phyloP scores from a whole-genome alignment of 2,329 filamentous ascomycete species.

The Arthrobotrys pseudoclavata region DNA sequence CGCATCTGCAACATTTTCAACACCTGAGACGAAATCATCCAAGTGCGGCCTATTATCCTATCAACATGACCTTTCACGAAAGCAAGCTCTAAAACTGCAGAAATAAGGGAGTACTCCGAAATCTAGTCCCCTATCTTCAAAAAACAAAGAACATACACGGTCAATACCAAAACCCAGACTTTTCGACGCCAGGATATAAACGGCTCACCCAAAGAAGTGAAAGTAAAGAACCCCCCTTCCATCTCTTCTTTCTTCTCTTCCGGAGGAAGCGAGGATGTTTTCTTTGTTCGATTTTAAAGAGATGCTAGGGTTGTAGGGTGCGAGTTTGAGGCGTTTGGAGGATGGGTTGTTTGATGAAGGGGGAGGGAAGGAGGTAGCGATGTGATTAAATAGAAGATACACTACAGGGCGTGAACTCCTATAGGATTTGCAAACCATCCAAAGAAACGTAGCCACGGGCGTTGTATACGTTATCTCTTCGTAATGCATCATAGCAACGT shows the following conservation, averaged over 20 bases:
- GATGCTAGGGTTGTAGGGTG: neutral
- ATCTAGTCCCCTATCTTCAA: too few relatives aligned
- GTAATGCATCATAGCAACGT: too few relatives aligned
- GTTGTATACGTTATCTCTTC: too few relatives aligned
- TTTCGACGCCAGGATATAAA: neutral
- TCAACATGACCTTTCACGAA: too few relatives aligned
- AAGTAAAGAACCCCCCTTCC: neutral
- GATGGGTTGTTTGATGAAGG: neutral
- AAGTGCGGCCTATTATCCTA: too few relatives aligned
- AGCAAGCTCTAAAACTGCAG: too few relatives aligned
- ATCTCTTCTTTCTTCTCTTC: too few relatives aligned
- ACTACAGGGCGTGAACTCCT: neutral
- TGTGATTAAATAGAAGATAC: neutral
- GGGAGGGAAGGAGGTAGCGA: neutral
- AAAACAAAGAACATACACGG: too few relatives aligned
- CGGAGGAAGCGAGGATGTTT: neutral
- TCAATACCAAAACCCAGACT: neutral
- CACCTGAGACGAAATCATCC: neutral
- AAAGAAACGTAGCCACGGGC: too few relatives aligned
- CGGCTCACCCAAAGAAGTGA: neutral
- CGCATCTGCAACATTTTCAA: neutral
- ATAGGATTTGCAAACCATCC: slow-evolving; percentile 14
- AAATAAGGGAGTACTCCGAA: too few relatives aligned
- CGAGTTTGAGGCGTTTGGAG: neutral
- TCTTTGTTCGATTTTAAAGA: neutral